These are phyloP conservation scores for Hemisphaericaspora lyxosophila DNA, from an alignment of 1,139 yeast species.

Conservation along the genomic window DNA sequence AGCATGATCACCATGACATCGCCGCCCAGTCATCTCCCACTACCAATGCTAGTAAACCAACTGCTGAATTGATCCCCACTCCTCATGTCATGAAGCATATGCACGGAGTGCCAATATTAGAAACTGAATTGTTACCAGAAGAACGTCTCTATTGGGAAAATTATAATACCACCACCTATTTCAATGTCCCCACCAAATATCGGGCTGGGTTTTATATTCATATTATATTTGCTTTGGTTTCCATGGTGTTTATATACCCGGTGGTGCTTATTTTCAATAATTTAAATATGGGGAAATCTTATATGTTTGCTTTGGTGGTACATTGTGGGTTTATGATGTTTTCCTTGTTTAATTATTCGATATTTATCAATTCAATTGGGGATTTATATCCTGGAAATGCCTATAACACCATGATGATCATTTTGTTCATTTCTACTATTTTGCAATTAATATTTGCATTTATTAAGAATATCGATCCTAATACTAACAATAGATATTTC, in stretches of 20 bases:
- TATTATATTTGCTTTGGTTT: conserved; percentile 40
- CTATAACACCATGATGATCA: conserved; percentile 64
- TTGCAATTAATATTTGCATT: conserved; percentile 56
- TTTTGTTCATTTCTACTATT: conserved; percentile 52
- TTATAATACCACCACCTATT: conserved; percentile 79
- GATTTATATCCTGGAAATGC: conserved; percentile 73
- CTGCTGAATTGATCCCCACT: conserved; percentile 25
- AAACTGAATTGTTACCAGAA: conserved; percentile 66
- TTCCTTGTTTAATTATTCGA: conserved; percentile 57
- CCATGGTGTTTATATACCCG: conserved; percentile 68
- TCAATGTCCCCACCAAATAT: conserved; percentile 53
- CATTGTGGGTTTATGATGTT: conserved; percentile 48
- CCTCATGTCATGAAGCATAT: conserved; percentile 55
- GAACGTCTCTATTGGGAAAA: conserved; percentile 77
- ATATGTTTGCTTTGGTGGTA: conserved; percentile 54
- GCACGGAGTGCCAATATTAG: conserved; percentile 78
- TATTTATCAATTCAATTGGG: conserved; percentile 63
- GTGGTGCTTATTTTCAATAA: conserved; percentile 63
- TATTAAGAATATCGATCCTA: conserved; percentile 11
- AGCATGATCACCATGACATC: neutral
- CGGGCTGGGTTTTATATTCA: conserved; percentile 61
- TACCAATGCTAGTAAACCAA: neutral
- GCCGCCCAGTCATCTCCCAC: neutral
- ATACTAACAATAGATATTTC: conserved; percentile 15
- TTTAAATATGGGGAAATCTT: conserved; percentile 52